Conservation (phyloP, 768 basidiomycete genomes). For the Tulasnella sp. region DNA sequence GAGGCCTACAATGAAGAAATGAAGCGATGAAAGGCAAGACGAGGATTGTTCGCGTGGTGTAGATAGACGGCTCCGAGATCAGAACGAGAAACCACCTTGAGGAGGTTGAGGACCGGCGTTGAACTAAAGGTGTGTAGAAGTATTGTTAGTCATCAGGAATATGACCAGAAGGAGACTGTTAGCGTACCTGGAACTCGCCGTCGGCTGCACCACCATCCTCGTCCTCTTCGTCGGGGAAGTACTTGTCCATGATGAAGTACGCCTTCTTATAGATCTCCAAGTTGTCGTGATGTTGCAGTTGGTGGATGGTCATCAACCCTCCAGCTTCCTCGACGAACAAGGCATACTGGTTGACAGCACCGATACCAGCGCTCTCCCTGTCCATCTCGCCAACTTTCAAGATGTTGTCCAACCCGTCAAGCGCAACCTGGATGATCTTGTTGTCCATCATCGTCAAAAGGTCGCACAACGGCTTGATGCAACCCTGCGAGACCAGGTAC, state of each 20-base stretch:
- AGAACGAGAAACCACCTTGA: conserved; percentile 90
- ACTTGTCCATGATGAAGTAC: conserved; percentile 96
- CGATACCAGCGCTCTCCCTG: conserved; percentile 68
- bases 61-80: background rate
- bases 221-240: conserved; percentile 92
- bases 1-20: background rate
- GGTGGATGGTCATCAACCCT: conserved; percentile 98
- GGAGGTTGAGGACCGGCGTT: conserved; percentile 77
- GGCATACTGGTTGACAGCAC: conserved; percentile 86
- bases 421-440: conserved; percentile 97
- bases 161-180: background rate
- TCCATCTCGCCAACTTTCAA: conserved; percentile 96
- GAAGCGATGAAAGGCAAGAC: background rate
- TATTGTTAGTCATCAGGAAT: conserved; percentile 57
- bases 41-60: background rate
- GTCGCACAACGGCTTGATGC: conserved; percentile 97
- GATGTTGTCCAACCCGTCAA: conserved; percentile 97
- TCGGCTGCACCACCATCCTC: conserved; percentile 63
- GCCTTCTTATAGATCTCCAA: conserved; percentile 99
- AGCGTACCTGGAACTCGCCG: conserved; percentile 28
- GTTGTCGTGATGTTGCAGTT: conserved; percentile 98
- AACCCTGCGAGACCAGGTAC: conserved; percentile 94
- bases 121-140: conserved; percentile 47
- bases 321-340: conserved; percentile 94
- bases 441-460: conserved; percentile 97